Percentiles rank a stretch among this genome's conserved stretches.
These are phyloP conservation scores for Theobroma cacao DNA, from an alignment of 345 rosid genomes.

Conservation along the genomic window DNA sequence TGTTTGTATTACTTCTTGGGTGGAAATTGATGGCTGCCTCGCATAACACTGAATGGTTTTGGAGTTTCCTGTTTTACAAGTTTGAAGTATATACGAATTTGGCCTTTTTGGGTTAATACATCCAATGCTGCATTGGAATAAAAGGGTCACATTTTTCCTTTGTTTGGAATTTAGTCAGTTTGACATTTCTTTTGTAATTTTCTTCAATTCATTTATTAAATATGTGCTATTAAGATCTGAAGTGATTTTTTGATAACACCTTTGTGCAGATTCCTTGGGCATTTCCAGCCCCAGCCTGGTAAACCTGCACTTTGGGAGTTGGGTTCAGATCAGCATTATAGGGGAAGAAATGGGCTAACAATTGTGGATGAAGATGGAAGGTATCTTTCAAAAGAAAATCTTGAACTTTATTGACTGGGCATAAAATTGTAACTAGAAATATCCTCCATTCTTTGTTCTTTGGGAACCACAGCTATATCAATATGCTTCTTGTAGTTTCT, in stretches of 20 bases:
- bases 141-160: not conserved
- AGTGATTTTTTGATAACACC: constrained; percentile 2
- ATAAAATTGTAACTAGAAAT: not conserved
- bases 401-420: not conserved
- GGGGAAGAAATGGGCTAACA: constrained; percentile 60
- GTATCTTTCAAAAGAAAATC: constrained; percentile 35
- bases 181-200: constrained; percentile 8
- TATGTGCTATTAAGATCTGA: constrained; percentile 1
- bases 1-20: constrained; percentile 6
- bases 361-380: constrained; percentile 58
- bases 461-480: not conserved
- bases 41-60: constrained; percentile 1
- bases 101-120: not conserved
- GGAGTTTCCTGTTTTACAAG: not conserved
- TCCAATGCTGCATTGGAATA: not conserved
- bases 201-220: not conserved
- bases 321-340: constrained; percentile 53
- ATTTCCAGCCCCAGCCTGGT: constrained; percentile 73
- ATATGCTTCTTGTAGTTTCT: constrained; percentile 7
- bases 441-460: constrained; percentile 5
- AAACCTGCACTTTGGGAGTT: constrained; percentile 83
- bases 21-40: not conserved
- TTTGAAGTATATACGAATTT: not conserved
- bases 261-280: constrained; percentile 82
- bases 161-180: not conserved